Evolutionary conservation across 2,329 filamentous ascomycete species (phyloP).

Genomic region (Neopestalotiopsis sp.): DNA sequence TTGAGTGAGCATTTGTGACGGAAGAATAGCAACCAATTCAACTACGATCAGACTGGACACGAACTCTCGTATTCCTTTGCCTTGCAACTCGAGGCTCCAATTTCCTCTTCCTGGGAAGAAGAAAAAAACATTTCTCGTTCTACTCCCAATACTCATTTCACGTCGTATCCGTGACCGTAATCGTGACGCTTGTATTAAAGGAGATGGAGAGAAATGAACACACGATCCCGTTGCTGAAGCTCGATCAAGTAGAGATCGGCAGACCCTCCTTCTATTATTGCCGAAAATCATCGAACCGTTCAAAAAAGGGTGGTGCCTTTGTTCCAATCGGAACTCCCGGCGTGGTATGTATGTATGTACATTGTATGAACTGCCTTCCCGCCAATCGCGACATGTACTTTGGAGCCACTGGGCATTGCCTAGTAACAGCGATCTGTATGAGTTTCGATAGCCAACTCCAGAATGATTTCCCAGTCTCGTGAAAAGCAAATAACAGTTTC

Average conservation of each 20-base stretch:
- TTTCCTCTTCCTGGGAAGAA: neutral
- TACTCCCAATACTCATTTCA: no score
- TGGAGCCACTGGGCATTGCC: neutral
- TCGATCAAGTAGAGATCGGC: neutral
- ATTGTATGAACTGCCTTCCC: neutral
- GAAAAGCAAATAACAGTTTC: no score
- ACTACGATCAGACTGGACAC: neutral
- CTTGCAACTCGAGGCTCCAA: neutral
- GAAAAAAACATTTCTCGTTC: no score
- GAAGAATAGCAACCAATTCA: neutral
- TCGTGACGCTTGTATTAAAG: neutral
- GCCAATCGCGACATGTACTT: neutral
- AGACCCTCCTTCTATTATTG: neutral
- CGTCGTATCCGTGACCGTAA: neutral
- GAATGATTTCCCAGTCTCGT: no score
- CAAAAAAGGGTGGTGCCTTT: neutral
- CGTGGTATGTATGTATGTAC: neutral
- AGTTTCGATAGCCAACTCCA: no score
- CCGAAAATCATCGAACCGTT: neutral
- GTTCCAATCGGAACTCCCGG: neutral
- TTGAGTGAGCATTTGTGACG: neutral
- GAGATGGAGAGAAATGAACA: neutral
- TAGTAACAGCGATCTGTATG: neutral
- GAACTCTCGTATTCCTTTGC: neutral
- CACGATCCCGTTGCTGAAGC: neutral